Percentiles rank a stretch among this genome's conserved stretches.
These are phyloP conservation scores for Cyclostephanos tholiformis DNA, from an alignment of 108 stramenopile genomes.

Conservation along the genomic window DNA sequence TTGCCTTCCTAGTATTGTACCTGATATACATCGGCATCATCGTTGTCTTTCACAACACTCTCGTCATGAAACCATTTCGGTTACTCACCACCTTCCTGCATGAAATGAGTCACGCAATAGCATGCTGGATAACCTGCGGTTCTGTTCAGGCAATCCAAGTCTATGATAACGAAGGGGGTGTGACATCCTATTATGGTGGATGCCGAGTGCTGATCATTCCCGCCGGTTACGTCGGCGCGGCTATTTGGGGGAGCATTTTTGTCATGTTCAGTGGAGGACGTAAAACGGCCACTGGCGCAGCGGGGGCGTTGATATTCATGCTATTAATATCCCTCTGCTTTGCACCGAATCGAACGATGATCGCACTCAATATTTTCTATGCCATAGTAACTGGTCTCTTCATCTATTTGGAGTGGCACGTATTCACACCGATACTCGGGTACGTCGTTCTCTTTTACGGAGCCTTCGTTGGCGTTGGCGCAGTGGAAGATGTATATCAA, in stretches of 20 bases:
- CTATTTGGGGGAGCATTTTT: constrained; percentile 51
- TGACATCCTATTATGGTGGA: constrained; percentile 47
- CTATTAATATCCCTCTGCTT: constrained; percentile 52
- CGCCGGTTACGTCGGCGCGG: constrained; percentile 48
- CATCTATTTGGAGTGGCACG: constrained; percentile 51
- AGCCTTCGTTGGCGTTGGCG: constrained; percentile 46
- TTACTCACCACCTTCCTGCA: constrained; percentile 56
- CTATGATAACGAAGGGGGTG: constrained; percentile 54
- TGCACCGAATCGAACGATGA: constrained; percentile 51
- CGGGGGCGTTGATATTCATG: constrained; percentile 35
- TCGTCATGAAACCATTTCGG: constrained; percentile 43
- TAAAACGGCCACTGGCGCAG: constrained; percentile 46
- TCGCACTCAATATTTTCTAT: constrained; percentile 42
- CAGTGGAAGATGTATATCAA: constrained; percentile 47
- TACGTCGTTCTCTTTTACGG: constrained; percentile 51
- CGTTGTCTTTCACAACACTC: constrained; percentile 41
- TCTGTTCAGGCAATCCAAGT: constrained; percentile 38
- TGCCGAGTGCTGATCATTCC: constrained; percentile 49
- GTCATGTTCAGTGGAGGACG: constrained; percentile 49
- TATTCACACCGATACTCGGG: constrained; percentile 47
- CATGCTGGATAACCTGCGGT: constrained; percentile 54
- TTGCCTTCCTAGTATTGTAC: constrained; percentile 46
- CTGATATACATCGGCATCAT: constrained; percentile 35
- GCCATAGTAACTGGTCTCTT: constrained; percentile 41
- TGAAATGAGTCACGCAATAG: constrained; percentile 47